phyloP scores from a whole-genome alignment of 306 rosid species.

The Medicago ruthenica region DNA sequence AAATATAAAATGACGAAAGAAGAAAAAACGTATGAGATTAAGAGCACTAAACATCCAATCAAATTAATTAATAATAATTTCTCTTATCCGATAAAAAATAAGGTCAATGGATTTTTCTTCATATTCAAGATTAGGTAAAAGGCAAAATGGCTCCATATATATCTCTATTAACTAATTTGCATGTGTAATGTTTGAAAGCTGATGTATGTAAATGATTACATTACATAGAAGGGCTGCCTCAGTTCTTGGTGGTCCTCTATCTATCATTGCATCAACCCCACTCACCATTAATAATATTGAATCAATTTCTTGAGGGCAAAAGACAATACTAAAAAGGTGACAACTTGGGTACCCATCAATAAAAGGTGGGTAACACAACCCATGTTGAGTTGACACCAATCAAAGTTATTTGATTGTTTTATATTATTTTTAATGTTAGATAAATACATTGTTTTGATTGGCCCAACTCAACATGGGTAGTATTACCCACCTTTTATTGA shows the following conservation, averaged over 20 bases:
- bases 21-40: neutral
- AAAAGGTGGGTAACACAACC: too few species aligned
- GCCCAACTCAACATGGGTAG: too few species aligned
- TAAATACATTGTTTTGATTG: too few species aligned
- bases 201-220: conserved; percentile 44
- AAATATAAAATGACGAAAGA: too few species aligned
- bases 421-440: too few species aligned
- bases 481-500: too few species aligned
- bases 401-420: too few species aligned
- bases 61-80: neutral
- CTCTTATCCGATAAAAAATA: conserved; percentile 16
- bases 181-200: conserved; percentile 37
- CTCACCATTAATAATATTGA: conserved; percentile 22
- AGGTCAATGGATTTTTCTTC: conserved; percentile 35
- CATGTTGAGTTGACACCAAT: too few species aligned
- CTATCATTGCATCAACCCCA: conserved; percentile 14
- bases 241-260: conserved; percentile 39
- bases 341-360: too few species aligned
- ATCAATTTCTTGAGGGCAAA: neutral
- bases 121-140: conserved; percentile 33
- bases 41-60: conserved; percentile 6
- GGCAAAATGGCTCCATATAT: neutral
- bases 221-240: conserved; percentile 20
- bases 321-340: neutral
- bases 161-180: conserved; percentile 35